Conservation (phyloP, 2,329 filamentous ascomycete species). For the Westerdykella ornata region DNA sequence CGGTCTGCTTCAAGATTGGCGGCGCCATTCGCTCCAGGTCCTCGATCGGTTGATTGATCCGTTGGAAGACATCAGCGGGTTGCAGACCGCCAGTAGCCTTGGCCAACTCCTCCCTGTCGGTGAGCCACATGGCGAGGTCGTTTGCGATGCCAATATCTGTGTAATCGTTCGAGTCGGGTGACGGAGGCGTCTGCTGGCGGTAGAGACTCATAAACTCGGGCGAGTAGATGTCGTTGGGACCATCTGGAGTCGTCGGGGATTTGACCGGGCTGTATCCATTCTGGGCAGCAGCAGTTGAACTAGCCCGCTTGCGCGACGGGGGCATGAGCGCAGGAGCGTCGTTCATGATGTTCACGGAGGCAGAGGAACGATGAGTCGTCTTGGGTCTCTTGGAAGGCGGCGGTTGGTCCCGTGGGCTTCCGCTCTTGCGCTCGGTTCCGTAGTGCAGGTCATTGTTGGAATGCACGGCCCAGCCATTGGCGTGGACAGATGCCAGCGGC, state of each 20-base stretch:
- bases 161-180: conserved; percentile 68
- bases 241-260: conserved; percentile 60
- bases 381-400: conserved; percentile 73
- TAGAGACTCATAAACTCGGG: conserved; percentile 69
- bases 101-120: conserved; percentile 62
- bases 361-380: conserved; percentile 69
- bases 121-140: conserved; percentile 70
- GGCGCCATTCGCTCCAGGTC: conserved; percentile 48
- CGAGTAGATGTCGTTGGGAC: conserved; percentile 64
- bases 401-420: conserved; percentile 47
- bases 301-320: conserved; percentile 55
- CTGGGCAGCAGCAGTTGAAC: conserved; percentile 44
- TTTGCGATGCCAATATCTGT: conserved; percentile 69
- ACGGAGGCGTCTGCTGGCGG: conserved; percentile 51
- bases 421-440: conserved; percentile 43
- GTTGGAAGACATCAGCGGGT: conserved; percentile 63
- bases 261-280: conserved; percentile 70
- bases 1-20: conserved; percentile 46
- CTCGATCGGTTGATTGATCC: conserved; percentile 51
- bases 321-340: conserved; percentile 59
- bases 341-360: conserved; percentile 65
- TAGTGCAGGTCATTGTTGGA: conserved; percentile 52
- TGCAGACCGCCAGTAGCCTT: conserved; percentile 58
- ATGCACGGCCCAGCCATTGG: conserved; percentile 58
- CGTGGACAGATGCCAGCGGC: conserved; percentile 48